These are phyloP conservation scores for Aspergillus latus DNA, from an alignment of 2,329 filamentous ascomycete species.

Conservation along the genomic window DNA sequence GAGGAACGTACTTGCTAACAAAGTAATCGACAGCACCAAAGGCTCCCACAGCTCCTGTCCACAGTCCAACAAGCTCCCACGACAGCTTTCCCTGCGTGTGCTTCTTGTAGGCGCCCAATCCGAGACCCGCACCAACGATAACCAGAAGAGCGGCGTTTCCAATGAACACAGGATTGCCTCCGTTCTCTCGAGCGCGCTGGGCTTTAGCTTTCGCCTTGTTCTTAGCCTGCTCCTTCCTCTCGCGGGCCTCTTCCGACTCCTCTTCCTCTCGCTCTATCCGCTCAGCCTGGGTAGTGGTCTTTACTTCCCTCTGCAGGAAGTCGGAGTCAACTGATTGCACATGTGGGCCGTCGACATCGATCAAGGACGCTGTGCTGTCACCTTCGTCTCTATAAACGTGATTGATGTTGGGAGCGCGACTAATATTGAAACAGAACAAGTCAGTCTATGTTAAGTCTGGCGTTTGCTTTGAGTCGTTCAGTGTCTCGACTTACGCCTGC, in stretches of 20 bases:
- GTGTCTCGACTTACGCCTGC: constrained; percentile 38
- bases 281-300: constrained; percentile 49
- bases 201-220: constrained; percentile 34
- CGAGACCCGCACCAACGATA: constrained; percentile 44
- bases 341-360: constrained; percentile 51
- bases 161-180: constrained; percentile 49
- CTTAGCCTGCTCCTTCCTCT: constrained; percentile 37
- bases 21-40: constrained; percentile 50
- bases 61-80: constrained; percentile 46
- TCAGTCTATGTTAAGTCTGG: neutral
- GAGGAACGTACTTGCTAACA: constrained; percentile 48
- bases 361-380: constrained; percentile 44
- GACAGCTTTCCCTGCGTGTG: constrained; percentile 47
- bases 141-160: constrained; percentile 47
- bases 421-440: constrained; percentile 19
- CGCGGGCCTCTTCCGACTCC: constrained; percentile 29
- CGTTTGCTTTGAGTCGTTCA: neutral
- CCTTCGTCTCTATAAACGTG: constrained; percentile 41
- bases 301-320: constrained; percentile 43
- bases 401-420: constrained; percentile 43
- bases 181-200: constrained; percentile 36
- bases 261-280: constrained; percentile 44
- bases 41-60: constrained; percentile 45
- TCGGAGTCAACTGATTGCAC: constrained; percentile 44
- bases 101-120: constrained; percentile 50